Conservation (phyloP, 345 rosid genomes). For the Ceriops tagal region DNA sequence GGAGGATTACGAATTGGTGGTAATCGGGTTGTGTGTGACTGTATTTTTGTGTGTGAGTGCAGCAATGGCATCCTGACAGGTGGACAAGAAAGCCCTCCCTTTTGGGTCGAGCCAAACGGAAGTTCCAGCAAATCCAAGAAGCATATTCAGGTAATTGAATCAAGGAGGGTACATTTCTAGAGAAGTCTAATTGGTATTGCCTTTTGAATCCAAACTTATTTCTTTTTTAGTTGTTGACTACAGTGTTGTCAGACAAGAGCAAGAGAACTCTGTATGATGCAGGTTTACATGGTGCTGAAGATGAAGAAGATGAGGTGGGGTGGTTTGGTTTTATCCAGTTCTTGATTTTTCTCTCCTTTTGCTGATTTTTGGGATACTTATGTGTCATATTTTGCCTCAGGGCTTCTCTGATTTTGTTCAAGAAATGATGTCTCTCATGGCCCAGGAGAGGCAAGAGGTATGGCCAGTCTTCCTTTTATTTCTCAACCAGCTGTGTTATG, state of each 20-base stretch:
- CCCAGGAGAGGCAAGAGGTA: conserved; percentile 43
- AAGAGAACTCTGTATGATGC: conserved; percentile 51
- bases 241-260: conserved; percentile 51
- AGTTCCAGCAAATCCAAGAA: conserved; percentile 61
- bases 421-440: conserved; percentile 51
- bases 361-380: neutral
- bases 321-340: neutral
- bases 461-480: too few species aligned
- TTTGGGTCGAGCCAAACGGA: conserved; percentile 44
- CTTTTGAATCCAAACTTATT: neutral
- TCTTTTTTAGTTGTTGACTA: neutral
- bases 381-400: conserved; percentile 21
- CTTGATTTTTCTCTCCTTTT: neutral
- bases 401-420: conserved; percentile 50
- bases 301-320: conserved; percentile 49
- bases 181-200: neutral
- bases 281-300: conserved; percentile 42
- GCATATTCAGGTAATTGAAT: conserved; percentile 46
- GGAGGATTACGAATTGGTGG: too few species aligned
- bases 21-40: neutral
- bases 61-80: too few species aligned
- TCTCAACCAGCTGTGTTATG: neutral
- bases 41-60: neutral
- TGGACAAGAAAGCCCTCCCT: conserved; percentile 35
- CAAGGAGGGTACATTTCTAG: neutral